Base-by-base conservation (phyloP, 345 rosid genomes). In the Sonneratia alba region DNA sequence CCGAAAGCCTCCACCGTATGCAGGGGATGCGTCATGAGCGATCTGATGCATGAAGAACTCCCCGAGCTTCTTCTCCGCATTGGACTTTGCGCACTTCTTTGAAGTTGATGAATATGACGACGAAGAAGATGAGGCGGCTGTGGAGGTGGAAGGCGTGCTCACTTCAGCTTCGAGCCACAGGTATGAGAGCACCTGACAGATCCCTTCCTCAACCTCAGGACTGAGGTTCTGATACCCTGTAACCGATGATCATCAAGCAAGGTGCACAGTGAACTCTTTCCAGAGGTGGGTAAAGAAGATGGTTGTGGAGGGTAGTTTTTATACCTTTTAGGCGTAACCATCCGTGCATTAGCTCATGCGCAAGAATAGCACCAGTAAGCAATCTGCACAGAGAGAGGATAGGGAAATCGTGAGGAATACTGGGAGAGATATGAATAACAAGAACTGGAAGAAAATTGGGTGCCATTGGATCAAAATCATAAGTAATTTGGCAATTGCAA, bases 81-180 rank as follows among this genome's bases (percentile, higher is more conserved):
- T 69, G 38, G 98, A 88, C 73, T 71, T 95, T 48, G 79, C 80
- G 15, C 97, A 97, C 83, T 90, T 91, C 83, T 92, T 91, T 0
- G 91, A 89, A 14, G 82, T 79, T 0, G 87, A 84, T 0, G 82
- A 79, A 0, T 83, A 78, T 15, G 92, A 82, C 19, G 75, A 72
- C 3, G 79, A 27, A 36, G 78, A 69, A 22, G 74, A 70, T 2
- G 98, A 81, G 43, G 96, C 72, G 15, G 92, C 79, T n/a, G 83
- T 42, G 51, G 85, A 83, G 36, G 94, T 84, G 4, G 90, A 85
- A 45, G 96, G 76, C 74, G 79, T 68, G 80, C 73, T 77, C 57
- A 94, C 98, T 82, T 94, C 98, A 36, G 99, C 79, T 70, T 94
- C 99, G 14, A 94, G 97, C 99, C 97, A 94, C 97, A 94, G 87